Conservation (phyloP, 768 basidiomycete species). For the Leccinum ochraceum region DNA sequence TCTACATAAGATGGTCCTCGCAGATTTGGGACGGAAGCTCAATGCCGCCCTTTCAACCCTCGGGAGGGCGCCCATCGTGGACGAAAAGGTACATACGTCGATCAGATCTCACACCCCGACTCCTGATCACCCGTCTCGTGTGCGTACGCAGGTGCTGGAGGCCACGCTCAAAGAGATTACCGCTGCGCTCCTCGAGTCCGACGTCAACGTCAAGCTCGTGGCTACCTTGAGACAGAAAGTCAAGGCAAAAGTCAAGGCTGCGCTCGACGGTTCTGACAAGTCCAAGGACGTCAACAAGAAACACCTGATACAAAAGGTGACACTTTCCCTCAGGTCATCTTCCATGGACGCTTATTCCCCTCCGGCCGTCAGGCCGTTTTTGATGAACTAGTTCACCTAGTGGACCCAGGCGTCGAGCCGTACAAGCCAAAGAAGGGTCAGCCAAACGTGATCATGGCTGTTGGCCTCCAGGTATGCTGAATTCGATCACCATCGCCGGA, state of each 20-base stretch:
- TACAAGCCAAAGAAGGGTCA: slow-evolving; percentile 97
- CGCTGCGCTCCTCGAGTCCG: slow-evolving; percentile 89
- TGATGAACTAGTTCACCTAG: slow-evolving; percentile 92
- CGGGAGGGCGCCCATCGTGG: slow-evolving; percentile 81
- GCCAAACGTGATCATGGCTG: slow-evolving; percentile 94
- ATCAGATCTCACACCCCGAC: background rate
- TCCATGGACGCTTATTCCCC: slow-evolving; percentile 13
- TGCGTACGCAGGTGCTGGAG: slow-evolving; percentile 76
- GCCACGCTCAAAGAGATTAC: slow-evolving; percentile 93
- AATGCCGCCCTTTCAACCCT: slow-evolving; percentile 92
- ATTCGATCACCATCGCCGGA: background rate
- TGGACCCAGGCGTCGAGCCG: slow-evolving; percentile 94
- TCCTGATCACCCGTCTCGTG: slow-evolving; percentile 3
- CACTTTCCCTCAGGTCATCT: background rate
- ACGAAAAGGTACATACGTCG: slow-evolving; percentile 72
- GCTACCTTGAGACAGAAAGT: slow-evolving; percentile 85
- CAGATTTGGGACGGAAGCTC: slow-evolving; percentile 91
- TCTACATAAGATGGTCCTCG: slow-evolving; percentile 75
- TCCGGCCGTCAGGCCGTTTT: slow-evolving; percentile 73
- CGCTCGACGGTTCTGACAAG: slow-evolving; percentile 71
- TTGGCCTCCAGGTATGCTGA: slow-evolving; percentile 81
- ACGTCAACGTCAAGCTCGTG: slow-evolving; percentile 98
- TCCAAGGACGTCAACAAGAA: slow-evolving; percentile 81
- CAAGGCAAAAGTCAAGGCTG: slow-evolving; percentile 84
- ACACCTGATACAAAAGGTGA: slow-evolving; percentile 89